These are phyloP conservation scores for Ascocoryne sarcoides DNA, from an alignment of 2,329 filamentous ascomycete genomes.

Conservation along the genomic window DNA sequence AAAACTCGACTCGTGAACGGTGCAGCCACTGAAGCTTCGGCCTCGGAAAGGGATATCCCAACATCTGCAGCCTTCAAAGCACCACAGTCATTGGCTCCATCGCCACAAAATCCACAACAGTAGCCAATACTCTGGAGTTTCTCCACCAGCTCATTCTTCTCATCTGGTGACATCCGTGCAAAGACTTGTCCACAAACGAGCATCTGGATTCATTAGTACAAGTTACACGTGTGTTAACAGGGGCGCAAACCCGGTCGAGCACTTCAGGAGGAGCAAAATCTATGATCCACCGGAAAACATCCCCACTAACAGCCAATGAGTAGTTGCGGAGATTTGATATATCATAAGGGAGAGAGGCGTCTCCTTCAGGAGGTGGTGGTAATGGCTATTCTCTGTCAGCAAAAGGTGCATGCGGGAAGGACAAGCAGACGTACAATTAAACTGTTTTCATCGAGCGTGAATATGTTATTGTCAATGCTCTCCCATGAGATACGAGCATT, in stretches of 20 bases:
- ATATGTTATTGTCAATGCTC: constrained; percentile 79
- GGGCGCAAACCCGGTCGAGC: constrained; percentile 51
- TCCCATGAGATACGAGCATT: constrained; percentile 77
- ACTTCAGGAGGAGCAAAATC: constrained; percentile 81
- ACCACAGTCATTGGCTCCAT: constrained; percentile 95
- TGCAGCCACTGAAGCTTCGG: constrained; percentile 95
- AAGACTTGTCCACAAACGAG: constrained; percentile 88
- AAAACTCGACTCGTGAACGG: constrained; percentile 94
- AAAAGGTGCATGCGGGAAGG: too few relatives aligned
- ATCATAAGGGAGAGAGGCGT: constrained; percentile 79
- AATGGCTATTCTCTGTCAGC: constrained; percentile 47
- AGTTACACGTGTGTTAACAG: not conserved
- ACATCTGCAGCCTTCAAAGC: constrained; percentile 96
- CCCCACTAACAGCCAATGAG: constrained; percentile 79
- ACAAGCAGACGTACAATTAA: constrained; percentile 58
- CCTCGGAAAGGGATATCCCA: constrained; percentile 92
- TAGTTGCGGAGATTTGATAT: constrained; percentile 77
- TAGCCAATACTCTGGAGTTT: constrained; percentile 96
- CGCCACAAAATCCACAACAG: constrained; percentile 90
- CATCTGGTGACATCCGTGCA: constrained; percentile 96
- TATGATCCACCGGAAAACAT: constrained; percentile 93
- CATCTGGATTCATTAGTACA: constrained; percentile 47
- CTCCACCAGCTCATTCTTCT: constrained; percentile 95
- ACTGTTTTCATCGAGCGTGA: constrained; percentile 69
- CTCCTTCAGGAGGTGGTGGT: constrained; percentile 58